Base-by-base conservation (phyloP, 169 alveolate species). In the Plasmodium sp. region DNA sequence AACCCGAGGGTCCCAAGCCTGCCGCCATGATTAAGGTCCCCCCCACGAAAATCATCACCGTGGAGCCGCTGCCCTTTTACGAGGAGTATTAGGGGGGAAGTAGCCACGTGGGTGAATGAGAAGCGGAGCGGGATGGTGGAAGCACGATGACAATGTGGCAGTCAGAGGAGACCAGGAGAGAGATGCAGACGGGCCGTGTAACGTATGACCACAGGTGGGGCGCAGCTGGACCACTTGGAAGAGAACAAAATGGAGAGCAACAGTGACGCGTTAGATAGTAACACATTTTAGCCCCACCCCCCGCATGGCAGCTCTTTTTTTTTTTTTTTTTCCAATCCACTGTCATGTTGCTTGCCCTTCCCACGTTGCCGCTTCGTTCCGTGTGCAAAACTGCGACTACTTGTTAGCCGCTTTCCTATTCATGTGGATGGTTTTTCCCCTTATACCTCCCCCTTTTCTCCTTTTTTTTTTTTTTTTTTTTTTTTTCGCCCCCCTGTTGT, bases 11-110 rank as follows among this genome's bases (percentile, higher is more conserved):
- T 74, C 98, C 90, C 12, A 93, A 96, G 48, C 97, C 96, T 5
- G 98, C 98, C 73, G 93, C 95, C 92, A 92, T 96, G 92, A 97
- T 97, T 27, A 92, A 95, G 93, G 97, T 95, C 3, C 96, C 94
- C 43, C 96, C 96, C n/a, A 93, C 95, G 5, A 85, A 96, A 77
- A 82, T 96, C 62, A 95, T 95, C 18, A 96, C 97, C 54, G 79
- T 96, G 77, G 98, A 96, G 80, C 97, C 98, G 12, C 93, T 95
- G 5, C 98, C 97, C 10, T 96, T 96, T 81, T 96, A 95, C 34
- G 98, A 96, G 54, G 96, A 94, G 91, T 96, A 96, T 95, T 96
- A 93, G 75, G 18, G 39, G 12, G 7, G n/a, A n/a, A 58, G 33
- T 27, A 62, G 12, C 34, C 36, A n/a, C 31, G 2, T 62, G 34